Conservation (phyloP, 768 basidiomycete species). For the Thelephora ganbajun region DNA sequence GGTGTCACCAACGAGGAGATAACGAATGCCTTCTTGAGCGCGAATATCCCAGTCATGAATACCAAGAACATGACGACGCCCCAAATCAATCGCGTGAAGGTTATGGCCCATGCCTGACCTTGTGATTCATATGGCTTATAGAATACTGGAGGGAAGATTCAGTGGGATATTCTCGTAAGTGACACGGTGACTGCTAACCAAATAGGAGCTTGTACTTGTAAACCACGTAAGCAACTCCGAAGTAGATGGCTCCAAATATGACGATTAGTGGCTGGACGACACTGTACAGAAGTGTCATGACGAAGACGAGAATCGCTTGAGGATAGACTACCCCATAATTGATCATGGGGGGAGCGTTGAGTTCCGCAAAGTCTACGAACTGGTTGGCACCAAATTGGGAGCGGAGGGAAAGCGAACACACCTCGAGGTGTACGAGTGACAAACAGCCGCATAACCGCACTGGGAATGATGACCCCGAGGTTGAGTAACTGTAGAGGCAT, state of each 20-base stretch:
- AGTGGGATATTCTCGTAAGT: too few relatives aligned
- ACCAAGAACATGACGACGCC: constrained; percentile 86
- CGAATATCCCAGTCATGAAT: constrained; percentile 97
- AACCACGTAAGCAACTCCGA: constrained; percentile 89
- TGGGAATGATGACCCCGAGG: constrained; percentile 75
- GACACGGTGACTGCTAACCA: constrained; percentile 34
- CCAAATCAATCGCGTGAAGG: constrained; percentile 85
- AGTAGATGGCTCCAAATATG: constrained; percentile 91
- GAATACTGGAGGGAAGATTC: constrained; percentile 46
- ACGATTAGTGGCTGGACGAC: constrained; percentile 92
- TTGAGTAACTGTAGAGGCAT: constrained; percentile 95
- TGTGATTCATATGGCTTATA: constrained; percentile 97
- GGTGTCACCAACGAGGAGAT: constrained; percentile 57
- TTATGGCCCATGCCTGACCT: constrained; percentile 96
- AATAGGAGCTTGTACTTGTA: constrained; percentile 98
- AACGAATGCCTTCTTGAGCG: constrained; percentile 43
- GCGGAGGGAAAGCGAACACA: constrained; percentile 16
- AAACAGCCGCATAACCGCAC: constrained; percentile 59
- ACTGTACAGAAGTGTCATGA: constrained; percentile 89
- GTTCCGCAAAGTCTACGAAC: constrained; percentile 74
- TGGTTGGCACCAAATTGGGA: background rate
- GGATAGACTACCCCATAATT: constrained; percentile 97
- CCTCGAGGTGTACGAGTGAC: constrained; percentile 86
- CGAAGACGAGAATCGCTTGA: constrained; percentile 91
- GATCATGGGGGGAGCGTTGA: constrained; percentile 96